Conservation (phyloP, 2,329 filamentous ascomycete species). For the Xenoacremonium recifei region DNA sequence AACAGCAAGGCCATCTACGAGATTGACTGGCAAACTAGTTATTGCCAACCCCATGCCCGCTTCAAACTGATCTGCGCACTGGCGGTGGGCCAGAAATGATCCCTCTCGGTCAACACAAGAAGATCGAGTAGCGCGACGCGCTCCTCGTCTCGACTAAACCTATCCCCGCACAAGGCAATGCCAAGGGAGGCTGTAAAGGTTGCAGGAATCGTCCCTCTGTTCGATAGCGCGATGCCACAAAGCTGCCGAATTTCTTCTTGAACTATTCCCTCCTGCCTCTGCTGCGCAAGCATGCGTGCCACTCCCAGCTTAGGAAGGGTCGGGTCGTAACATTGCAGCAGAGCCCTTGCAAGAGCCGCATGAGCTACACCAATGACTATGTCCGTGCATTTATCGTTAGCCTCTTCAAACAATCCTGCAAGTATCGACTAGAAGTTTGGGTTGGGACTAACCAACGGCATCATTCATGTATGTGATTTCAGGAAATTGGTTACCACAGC, state of each 20-base stretch:
- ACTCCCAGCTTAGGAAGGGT: conserved; percentile 48
- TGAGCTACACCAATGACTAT: conserved; percentile 61
- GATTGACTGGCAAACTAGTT: no score
- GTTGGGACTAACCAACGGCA: conserved; percentile 49
- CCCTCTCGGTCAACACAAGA: conserved; percentile 44
- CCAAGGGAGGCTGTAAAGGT: conserved; percentile 57
- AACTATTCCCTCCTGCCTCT: conserved; percentile 38
- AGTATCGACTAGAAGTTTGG: no score
- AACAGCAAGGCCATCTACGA: no score
- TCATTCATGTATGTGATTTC: conserved; percentile 57
- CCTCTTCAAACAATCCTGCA: no score
- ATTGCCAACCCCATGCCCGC: conserved; percentile 48
- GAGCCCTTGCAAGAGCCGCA: conserved; percentile 55
- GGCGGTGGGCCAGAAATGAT: conserved; percentile 53
- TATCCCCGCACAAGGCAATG: conserved; percentile 49
- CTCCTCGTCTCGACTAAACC: conserved; percentile 43
- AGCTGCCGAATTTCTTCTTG: conserved; percentile 48
- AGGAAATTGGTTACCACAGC: conserved; percentile 47
- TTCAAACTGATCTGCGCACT: conserved; percentile 46
- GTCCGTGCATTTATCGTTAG: no score
- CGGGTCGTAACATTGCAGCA: conserved; percentile 57
- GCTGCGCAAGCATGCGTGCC: conserved; percentile 28
- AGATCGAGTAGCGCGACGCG: conserved; percentile 48
- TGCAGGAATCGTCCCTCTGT: conserved; percentile 53
- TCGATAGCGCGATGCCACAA: conserved; percentile 59